Evolutionary conservation across 371 early-diverging fungal species (phyloP).

Genomic region (Mortierella polycephala): DNA sequence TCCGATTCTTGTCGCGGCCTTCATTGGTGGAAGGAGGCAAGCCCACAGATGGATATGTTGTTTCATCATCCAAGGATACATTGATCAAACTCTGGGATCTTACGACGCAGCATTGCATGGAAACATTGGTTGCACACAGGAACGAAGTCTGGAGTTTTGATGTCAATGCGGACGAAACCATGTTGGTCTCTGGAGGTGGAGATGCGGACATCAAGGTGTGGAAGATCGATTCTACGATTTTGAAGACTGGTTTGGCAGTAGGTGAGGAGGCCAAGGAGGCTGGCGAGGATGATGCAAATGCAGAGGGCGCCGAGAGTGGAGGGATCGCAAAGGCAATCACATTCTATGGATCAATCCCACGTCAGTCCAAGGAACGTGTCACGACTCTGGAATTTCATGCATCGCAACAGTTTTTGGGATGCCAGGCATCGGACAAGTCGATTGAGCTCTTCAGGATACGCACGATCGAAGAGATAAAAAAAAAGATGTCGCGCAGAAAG

Average conservation of each 20-base stretch:
- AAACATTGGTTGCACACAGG: constrained; percentile 93
- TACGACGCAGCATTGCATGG: constrained; percentile 91
- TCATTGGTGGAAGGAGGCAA: constrained; percentile 46
- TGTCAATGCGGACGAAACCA: constrained; percentile 64
- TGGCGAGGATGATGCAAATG: constrained; percentile 53
- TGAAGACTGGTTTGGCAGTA: constrained; percentile 45
- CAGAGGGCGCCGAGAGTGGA: constrained; percentile 32
- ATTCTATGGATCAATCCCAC: constrained; percentile 79
- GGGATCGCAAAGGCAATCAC: constrained; percentile 67
- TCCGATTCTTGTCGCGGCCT: constrained; percentile 53
- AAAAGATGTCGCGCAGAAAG: constrained; percentile 83
- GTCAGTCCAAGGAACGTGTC: constrained; percentile 86
- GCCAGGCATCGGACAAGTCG: constrained; percentile 81
- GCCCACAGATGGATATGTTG: constrained; percentile 73
- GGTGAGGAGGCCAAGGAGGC: constrained; percentile 56
- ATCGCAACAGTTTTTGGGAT: constrained; percentile 77
- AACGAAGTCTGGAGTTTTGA: constrained; percentile 93
- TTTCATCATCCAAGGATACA: constrained; percentile 94
- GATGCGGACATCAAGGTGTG: constrained; percentile 90
- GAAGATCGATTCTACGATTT: constrained; percentile 74
- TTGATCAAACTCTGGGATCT: constrained; percentile 97
- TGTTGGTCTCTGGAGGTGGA: constrained; percentile 87
- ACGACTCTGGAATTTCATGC: constrained; percentile 76
- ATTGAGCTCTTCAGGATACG: constrained; percentile 87
- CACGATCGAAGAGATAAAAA: constrained; percentile 79